A percentile compares a stretch with the other conserved stretches of the same genome.
These are phyloP conservation scores for Lasiodiplodia gonubiensis DNA, from an alignment of 2,329 filamentous ascomycete genomes.

Conservation along the genomic window DNA sequence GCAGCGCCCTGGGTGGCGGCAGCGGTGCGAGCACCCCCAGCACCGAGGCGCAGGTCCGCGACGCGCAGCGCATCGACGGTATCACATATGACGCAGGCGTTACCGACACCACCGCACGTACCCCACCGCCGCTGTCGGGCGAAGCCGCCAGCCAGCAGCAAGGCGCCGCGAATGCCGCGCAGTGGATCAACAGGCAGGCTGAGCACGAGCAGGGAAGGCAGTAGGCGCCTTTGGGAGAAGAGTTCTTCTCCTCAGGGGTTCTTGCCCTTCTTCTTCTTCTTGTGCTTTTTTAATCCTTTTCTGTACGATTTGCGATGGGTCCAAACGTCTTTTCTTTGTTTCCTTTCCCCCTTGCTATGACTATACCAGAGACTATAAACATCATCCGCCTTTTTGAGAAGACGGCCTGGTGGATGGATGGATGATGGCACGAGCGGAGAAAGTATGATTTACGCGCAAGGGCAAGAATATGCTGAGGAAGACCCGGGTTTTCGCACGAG, in stretches of 20 bases:
- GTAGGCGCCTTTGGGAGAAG: neutral
- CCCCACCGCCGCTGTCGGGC: conserved; percentile 35
- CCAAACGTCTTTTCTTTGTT: neutral
- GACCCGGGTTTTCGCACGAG: neutral
- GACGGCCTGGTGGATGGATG: conserved; percentile 17
- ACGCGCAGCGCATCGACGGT: conserved; percentile 53
- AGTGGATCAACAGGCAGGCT: conserved; percentile 19
- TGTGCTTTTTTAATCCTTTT: neutral
- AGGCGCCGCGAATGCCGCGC: conserved; percentile 25
- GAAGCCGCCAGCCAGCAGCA: conserved; percentile 5
- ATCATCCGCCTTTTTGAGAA: neutral
- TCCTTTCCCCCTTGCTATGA: conserved; percentile 10
- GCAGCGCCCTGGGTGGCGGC: conserved; percentile 30
- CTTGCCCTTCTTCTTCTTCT: neutral
- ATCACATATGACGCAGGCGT: conserved; percentile 52
- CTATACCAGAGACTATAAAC: conserved; percentile 24
- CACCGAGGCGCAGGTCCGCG: conserved; percentile 45
- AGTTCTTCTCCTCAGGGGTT: no score
- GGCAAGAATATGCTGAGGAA: neutral
- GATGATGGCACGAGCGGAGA: neutral
- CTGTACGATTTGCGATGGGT: conserved; percentile 13
- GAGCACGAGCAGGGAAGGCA: conserved; percentile 18
- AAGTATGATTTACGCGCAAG: neutral
- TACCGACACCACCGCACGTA: conserved; percentile 48
- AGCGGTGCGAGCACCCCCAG: conserved; percentile 40